These are phyloP conservation scores for Dactylellina leptospora DNA, from an alignment of 2,329 filamentous ascomycete species.

Conservation along the genomic window DNA sequence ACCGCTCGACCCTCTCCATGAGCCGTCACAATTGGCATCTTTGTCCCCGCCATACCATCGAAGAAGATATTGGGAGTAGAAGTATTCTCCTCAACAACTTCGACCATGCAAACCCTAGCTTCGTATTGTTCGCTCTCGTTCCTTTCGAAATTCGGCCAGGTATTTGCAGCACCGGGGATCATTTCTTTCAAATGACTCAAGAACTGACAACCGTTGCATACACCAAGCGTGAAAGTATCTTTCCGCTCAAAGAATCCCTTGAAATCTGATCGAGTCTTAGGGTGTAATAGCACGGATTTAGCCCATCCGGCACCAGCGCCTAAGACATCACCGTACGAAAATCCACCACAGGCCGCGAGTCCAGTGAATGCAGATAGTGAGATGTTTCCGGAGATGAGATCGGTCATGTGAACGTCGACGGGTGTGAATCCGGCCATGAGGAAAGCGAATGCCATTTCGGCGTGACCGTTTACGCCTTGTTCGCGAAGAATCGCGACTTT, in stretches of 20 bases:
- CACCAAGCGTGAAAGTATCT: slow-evolving; percentile 90
- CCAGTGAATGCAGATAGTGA: slow-evolving; percentile 85
- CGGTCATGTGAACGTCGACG: slow-evolving; percentile 96
- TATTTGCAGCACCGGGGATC: slow-evolving; percentile 78
- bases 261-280: slow-evolving; percentile 78
- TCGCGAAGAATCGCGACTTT: slow-evolving; percentile 92
- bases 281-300: slow-evolving; percentile 87
- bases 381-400: slow-evolving; percentile 79
- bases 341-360: slow-evolving; percentile 92
- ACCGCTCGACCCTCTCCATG: slow-evolving; percentile 89
- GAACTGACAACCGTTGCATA: slow-evolving; percentile 99
- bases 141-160: slow-evolving; percentile 86
- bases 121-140: slow-evolving; percentile 91
- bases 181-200: slow-evolving; percentile 81
- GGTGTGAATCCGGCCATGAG: slow-evolving; percentile 87
- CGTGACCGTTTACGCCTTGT: slow-evolving; percentile 92
- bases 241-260: slow-evolving; percentile 75
- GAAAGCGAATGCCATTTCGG: slow-evolving; percentile 99
- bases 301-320: slow-evolving; percentile 98
- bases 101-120: slow-evolving; percentile 84
- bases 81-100: slow-evolving; percentile 71
- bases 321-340: slow-evolving; percentile 91
- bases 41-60: slow-evolving; percentile 82
- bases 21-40: slow-evolving; percentile 84
- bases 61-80: slow-evolving; percentile 79